Percentiles rank a stretch among this genome's conserved stretches.
phyloP scores from a whole-genome alignment of 257 asterid genomes.

The Mitragyna speciosa region DNA sequence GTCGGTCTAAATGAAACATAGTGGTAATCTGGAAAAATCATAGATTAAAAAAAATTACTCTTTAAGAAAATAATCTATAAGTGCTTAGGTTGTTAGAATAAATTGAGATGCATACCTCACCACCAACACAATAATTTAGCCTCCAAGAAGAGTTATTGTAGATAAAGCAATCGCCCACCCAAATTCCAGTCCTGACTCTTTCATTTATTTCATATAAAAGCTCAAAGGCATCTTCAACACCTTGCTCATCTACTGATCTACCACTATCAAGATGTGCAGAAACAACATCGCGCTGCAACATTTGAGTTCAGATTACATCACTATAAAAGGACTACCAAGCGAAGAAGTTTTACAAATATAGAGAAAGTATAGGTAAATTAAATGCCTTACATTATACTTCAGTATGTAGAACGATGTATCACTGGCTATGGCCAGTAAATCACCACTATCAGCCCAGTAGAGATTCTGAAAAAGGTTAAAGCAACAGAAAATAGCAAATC shows the following conservation, averaged over 20 bases:
- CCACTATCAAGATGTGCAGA: conserved; percentile 92
- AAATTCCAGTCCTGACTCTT: conserved; percentile 92
- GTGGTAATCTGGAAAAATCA: conserved; percentile 72
- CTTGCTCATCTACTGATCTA: conserved; percentile 84
- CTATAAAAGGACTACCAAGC: conserved; percentile 10
- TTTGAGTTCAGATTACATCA: conserved; percentile 20
- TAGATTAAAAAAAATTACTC: conserved; percentile 1
- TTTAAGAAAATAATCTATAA: conserved; percentile 8
- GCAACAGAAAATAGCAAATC: conserved; percentile 2
- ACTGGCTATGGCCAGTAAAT: conserved; percentile 82
- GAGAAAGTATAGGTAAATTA: neutral
- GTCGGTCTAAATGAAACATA: conserved; percentile 95
- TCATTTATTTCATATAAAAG: conserved; percentile 90
- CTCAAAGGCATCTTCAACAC: conserved; percentile 98
- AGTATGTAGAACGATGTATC: conserved; percentile 84
- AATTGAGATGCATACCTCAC: conserved; percentile 59
- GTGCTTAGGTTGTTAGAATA: neutral
- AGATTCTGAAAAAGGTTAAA: conserved; percentile 64
- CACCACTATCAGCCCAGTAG: conserved; percentile 96
- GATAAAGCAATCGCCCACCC: conserved; percentile 99
- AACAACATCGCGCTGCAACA: conserved; percentile 88
- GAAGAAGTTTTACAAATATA: conserved; percentile 14
- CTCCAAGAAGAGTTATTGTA: conserved; percentile 96
- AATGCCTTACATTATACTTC: conserved; percentile 61
- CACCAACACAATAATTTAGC: conserved; percentile 97